These are phyloP conservation scores for Glycine latifolia DNA, from an alignment of 306 rosid genomes.

Conservation along the genomic window DNA sequence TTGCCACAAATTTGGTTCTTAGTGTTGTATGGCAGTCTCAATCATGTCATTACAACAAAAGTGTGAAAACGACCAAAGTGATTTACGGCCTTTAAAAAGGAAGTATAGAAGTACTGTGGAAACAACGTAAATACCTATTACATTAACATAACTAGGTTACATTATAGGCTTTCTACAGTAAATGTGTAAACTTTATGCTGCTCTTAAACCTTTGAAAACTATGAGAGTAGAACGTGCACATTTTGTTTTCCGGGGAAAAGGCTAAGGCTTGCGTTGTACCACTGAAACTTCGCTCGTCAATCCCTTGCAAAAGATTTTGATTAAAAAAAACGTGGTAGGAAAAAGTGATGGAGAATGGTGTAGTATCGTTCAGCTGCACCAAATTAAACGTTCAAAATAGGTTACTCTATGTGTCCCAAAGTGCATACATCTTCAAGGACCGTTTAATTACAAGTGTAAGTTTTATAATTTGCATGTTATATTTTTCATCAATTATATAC, in stretches of 20 bases:
- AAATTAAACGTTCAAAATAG: slow-evolving; percentile 23
- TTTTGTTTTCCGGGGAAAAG: slow-evolving; percentile 52
- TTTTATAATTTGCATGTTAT: not conserved
- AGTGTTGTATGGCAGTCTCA: slow-evolving; percentile 10
- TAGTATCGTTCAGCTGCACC: slow-evolving; percentile 43
- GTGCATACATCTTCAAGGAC: slow-evolving; percentile 10
- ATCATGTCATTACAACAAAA: slow-evolving; percentile 36
- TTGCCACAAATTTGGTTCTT: slow-evolving; percentile 50
- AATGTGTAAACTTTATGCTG: slow-evolving; percentile 40
- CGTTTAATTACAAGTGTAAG: not conserved
- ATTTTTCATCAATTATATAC: not conserved
- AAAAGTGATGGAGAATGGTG: slow-evolving; percentile 39
- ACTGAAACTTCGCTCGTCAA: slow-evolving; percentile 30
- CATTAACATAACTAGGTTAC: slow-evolving; percentile 37
- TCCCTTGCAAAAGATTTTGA: slow-evolving; percentile 27
- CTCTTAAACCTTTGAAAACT: slow-evolving; percentile 22
- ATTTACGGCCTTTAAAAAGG: slow-evolving; percentile 6
- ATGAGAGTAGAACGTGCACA: slow-evolving; percentile 23
- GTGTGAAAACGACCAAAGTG: slow-evolving; percentile 38
- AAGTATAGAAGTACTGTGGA: not conserved
- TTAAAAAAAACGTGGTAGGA: not conserved
- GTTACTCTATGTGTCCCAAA: slow-evolving; percentile 30
- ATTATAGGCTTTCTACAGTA: slow-evolving; percentile 36
- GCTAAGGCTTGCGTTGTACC: slow-evolving; percentile 59
- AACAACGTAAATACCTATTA: slow-evolving; percentile 39